These are phyloP conservation scores for Teratosphaeria gauchensis DNA, from an alignment of 2,329 filamentous ascomycete genomes.

Conservation along the genomic window DNA sequence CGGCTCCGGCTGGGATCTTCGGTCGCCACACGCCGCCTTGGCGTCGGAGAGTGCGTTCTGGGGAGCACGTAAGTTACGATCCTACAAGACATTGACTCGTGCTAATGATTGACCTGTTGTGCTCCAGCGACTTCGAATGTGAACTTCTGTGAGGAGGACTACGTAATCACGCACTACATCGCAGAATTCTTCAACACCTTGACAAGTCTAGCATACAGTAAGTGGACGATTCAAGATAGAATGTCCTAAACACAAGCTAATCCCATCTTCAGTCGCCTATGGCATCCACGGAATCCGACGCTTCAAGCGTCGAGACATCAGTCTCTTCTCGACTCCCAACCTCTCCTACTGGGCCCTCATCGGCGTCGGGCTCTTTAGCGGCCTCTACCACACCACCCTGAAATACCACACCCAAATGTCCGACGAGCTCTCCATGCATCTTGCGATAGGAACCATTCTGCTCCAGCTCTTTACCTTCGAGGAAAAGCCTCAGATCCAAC, in stretches of 20 bases:
- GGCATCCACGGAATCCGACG: slow-evolving; percentile 18
- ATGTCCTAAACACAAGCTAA: not conserved
- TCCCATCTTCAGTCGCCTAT: slow-evolving; percentile 12
- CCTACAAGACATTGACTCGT: too few relatives aligned
- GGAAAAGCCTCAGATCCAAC: slow-evolving; percentile 12
- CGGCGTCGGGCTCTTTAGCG: slow-evolving; percentile 16
- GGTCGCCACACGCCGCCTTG: not conserved
- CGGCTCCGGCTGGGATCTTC: not conserved
- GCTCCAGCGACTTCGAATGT: not conserved
- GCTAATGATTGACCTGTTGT: too few relatives aligned
- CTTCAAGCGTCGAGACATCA: slow-evolving; percentile 12
- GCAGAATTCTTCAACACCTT: slow-evolving; percentile 20
- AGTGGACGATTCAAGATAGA: not conserved
- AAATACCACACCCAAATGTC: slow-evolving; percentile 22
- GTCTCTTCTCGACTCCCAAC: slow-evolving; percentile 13
- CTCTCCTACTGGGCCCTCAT: slow-evolving; percentile 18
- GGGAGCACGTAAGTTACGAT: not conserved
- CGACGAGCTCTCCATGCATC: slow-evolving; percentile 20
- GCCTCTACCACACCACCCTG: slow-evolving; percentile 15
- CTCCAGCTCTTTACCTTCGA: slow-evolving; percentile 16
- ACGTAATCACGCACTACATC: not conserved
- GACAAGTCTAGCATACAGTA: slow-evolving; percentile 18
- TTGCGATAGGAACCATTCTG: slow-evolving; percentile 17
- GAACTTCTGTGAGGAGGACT: not conserved
- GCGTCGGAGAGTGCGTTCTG: not conserved